A percentile compares a stretch with the other conserved stretches of the same genome.
Evolutionary conservation across 1,284 basidiomycete genomes (phyloP).

Genomic region (Ceratobasidium sp.): DNA sequence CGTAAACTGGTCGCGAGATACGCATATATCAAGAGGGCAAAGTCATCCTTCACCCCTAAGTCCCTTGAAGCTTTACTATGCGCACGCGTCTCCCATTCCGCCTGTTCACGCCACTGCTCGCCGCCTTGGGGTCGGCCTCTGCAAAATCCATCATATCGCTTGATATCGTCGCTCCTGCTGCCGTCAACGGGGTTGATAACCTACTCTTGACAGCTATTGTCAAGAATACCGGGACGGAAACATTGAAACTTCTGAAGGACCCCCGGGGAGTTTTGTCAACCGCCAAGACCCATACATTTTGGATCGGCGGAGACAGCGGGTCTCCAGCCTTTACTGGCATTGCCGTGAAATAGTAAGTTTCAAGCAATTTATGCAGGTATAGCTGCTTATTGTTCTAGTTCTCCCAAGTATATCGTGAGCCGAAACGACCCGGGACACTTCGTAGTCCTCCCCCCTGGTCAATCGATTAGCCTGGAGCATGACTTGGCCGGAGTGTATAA

Average conservation of each 20-base stretch:
- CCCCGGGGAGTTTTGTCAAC: constrained; percentile 51
- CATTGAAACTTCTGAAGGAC: constrained; percentile 41
- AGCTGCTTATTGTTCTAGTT: constrained; percentile 1
- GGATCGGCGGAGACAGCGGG: constrained; percentile 53
- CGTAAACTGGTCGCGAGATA: background rate
- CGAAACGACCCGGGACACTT: constrained; percentile 36
- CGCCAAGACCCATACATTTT: constrained; percentile 63
- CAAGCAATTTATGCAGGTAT: background rate
- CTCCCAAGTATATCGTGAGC: constrained; percentile 30
- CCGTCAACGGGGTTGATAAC: constrained; percentile 52
- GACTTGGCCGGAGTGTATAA: constrained; percentile 48
- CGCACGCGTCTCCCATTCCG: background rate
- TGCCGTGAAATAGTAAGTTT: constrained; percentile 43
- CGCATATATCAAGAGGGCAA: background rate
- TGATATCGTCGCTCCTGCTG: constrained; percentile 54
- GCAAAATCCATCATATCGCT: constrained; percentile 30
- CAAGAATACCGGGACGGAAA: constrained; percentile 43
- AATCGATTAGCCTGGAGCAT: constrained; percentile 45
- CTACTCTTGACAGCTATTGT: constrained; percentile 34
- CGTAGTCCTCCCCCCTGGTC: constrained; percentile 45
- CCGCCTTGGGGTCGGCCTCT: background rate
- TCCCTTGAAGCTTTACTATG: background rate
- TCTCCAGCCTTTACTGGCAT: constrained; percentile 30
- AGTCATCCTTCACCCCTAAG: background rate
- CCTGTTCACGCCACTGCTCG: background rate